phyloP scores from a whole-genome alignment of 345 rosid genomes.

The Geranium rotundifolium region DNA sequence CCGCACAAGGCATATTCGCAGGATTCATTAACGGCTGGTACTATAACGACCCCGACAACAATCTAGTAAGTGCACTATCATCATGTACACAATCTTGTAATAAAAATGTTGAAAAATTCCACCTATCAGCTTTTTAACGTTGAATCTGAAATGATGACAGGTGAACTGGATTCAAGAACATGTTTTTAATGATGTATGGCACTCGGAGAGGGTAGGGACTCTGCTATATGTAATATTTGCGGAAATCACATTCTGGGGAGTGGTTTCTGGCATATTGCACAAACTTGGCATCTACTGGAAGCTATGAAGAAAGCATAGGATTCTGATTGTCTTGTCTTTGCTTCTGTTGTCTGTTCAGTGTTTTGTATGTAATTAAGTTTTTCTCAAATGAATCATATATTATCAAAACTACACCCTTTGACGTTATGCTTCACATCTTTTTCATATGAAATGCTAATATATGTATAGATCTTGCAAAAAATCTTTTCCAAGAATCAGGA shows the following conservation, averaged over 20 bases:
- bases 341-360: neutral
- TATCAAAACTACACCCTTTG: too few relatives aligned
- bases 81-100: neutral
- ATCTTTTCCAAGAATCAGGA: neutral
- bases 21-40: constrained; percentile 60
- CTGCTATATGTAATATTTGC: constrained; percentile 47
- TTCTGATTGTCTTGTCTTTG: neutral
- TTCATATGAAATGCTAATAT: too few relatives aligned
- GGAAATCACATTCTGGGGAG: constrained; percentile 48
- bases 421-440: too few relatives aligned
- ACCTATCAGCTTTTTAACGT: too few relatives aligned
- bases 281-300: constrained; percentile 48
- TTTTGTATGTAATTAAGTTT: too few relatives aligned
- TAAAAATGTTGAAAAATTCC: neutral
- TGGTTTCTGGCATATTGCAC: constrained; percentile 41
- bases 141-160: constrained; percentile 9
- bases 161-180: constrained; percentile 49
- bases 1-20: constrained; percentile 49
- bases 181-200: constrained; percentile 41
- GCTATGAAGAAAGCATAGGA: constrained; percentile 19
- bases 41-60: constrained; percentile 29
- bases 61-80: constrained; percentile 30
- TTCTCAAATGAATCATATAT: too few relatives aligned
- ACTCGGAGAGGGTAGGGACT: constrained; percentile 40
- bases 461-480: too few relatives aligned